Base-by-base conservation (phyloP, 352 stramenopile genomes). In the Globisporangium viniferum region DNA sequence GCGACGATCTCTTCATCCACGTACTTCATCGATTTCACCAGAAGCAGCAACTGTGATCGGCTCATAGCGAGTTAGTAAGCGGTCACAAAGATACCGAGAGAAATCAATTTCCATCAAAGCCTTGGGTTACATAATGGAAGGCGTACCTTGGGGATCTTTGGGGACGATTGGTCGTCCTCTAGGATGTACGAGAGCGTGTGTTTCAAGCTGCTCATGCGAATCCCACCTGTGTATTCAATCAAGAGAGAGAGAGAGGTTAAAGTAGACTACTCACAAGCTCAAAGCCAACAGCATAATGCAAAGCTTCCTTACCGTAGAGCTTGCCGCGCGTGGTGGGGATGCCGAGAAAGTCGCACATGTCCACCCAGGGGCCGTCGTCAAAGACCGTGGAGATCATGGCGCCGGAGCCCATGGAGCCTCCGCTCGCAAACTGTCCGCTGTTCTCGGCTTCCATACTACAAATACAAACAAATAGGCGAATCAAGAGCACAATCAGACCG, bases 1-100 rank as follows among this genome's bases (percentile, higher is more conserved):
- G 82, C 84, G 8, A 92, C 73, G 61, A 95, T 92, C 64, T 93
- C 84, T 65, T 95, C 88, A 48, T 95, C 84, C 27, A 93, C 77
- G 67, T 91, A 95, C n/a, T 81, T 84, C 62, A 83, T 78, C 9
- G 88, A 91, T 70, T 93, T 92, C 72, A 95, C 78, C 39, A 95
- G 71, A 48, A 92, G 71, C 55, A 94, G 72, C 20, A 95, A 75
- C 73, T 90, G 41, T 14, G n/a, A n/a, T 27, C 56, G 53, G 18
- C 5, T 4, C 44, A 22, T 12, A 9, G 18, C 18, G 6, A 51
- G 44, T 51, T 22, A 51, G 36, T 15, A 4, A 14, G 10, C 9
- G 10, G 36, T 5, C 36, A 15, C 36, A 44, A 5, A 5, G 36
- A 0, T 44, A 3, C 36, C 4, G 3, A 44, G 36, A 15, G 44